Base-by-base conservation (phyloP, 169 alveolate species). In the Eimeria sp. region DNA sequence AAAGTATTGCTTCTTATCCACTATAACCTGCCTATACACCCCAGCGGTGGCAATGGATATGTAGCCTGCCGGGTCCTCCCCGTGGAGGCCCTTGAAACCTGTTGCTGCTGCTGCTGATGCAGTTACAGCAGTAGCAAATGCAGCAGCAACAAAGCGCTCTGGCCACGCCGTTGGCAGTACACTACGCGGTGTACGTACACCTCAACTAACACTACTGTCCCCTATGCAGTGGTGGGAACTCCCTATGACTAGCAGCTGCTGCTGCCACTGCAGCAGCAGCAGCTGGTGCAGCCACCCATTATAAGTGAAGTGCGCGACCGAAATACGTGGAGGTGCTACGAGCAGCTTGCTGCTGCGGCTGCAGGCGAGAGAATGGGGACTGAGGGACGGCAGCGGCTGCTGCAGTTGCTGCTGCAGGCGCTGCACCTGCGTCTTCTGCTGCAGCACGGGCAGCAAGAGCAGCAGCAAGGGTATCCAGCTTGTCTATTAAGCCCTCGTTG, bases 371-470 rank as follows among this genome's bases (percentile, higher is more conserved):
- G 57, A 25, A 30, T 34, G 47, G 40, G 51, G 84, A 73, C 47
- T 16, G n/a, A 73, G 84, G 30, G 3, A n/a, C 84, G 40, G 63
- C 49, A 20, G 72, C 49, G 18, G 90, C 70, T 11, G 70, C 72
- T 11, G 90, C 90, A 47, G 73, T 4, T 20, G 40, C 30, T 51
- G 90, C 34, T 82, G 90, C 51, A 10, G 65, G 11, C 14, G 63
- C 54, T 49, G 88, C 40, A 3, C 47, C 70, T 61, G 67, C 58
- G 67, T 47, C 72, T n/a, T 47, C 72, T 82, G 90, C 90, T 47
- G 73, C 73, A 25, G 90, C 90, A n/a, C 47, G 54, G n/a, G 90
- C 90, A 82, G 90, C 90, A 82, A 82, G 90, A 82, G 90, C 90
- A 82, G 73, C 90, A 40, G 90, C 90, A 51, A 82, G 73, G 20